Evolutionary conservation across 2,329 filamentous ascomycete genomes (phyloP).

Genomic region (Gaeumannomyces sp.): DNA sequence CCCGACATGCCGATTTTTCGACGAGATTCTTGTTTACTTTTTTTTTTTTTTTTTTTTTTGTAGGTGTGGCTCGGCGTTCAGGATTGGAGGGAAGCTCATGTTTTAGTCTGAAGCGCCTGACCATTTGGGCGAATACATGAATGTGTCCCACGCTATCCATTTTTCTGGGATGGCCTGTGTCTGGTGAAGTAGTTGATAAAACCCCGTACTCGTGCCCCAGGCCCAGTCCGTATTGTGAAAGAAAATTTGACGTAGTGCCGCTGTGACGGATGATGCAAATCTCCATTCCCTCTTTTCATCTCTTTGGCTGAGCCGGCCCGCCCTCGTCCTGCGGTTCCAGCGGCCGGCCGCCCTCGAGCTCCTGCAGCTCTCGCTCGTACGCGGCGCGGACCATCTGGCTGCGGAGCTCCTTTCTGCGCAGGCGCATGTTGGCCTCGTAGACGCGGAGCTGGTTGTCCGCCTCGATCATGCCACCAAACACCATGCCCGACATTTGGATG

Average conservation of each 20-base stretch:
- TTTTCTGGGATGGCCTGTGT: background rate
- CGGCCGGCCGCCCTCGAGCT: conserved; percentile 29
- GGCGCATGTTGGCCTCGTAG: conserved; percentile 60
- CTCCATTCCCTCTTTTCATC: background rate
- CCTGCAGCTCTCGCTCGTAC: conserved; percentile 55
- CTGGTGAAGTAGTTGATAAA: background rate
- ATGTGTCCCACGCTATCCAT: background rate
- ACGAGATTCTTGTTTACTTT: background rate
- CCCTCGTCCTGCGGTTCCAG: background rate
- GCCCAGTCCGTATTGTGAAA: background rate
- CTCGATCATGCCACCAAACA: conserved; percentile 70
- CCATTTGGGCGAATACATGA: background rate
- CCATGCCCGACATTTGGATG: conserved; percentile 80
- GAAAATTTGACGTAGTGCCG: background rate
- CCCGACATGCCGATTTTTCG: background rate
- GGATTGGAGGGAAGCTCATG: background rate
- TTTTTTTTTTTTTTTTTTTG: too few relatives aligned
- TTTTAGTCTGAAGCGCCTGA: background rate
- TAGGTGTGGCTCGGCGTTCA: background rate
- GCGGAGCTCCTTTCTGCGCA: conserved; percentile 55
- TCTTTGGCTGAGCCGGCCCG: background rate
- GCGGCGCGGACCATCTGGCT: conserved; percentile 64
- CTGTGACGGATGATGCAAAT: background rate
- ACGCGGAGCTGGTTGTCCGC: conserved; percentile 62
- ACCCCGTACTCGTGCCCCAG: background rate